These are phyloP conservation scores for Podospora australis DNA, from an alignment of 495 filamentous ascomycete genomes.

Conservation along the genomic window DNA sequence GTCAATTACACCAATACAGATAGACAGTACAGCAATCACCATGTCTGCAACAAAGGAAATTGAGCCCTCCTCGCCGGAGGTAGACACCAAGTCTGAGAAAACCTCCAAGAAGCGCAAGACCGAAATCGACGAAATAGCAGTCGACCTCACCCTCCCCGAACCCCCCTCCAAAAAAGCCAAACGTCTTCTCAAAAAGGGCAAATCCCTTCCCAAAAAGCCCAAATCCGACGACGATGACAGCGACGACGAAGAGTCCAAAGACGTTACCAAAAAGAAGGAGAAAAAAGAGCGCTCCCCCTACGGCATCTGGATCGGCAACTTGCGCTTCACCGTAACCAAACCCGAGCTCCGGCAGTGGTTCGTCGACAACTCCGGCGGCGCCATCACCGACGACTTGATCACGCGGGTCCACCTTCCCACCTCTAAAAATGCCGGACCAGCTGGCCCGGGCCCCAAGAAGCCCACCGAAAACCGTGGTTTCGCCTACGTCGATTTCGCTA, in stretches of 20 bases:
- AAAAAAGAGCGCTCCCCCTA: conserved; percentile 63
- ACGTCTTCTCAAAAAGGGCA: conserved; percentile 73
- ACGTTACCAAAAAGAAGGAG: conserved; percentile 29
- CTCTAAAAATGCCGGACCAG: conserved; percentile 26
- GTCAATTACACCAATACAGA: not conserved
- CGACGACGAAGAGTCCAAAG: conserved; percentile 25
- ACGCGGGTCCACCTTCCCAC: conserved; percentile 77
- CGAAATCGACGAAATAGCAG: conserved; percentile 68
- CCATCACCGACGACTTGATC: conserved; percentile 61
- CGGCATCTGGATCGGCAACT: conserved; percentile 94
- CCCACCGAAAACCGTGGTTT: conserved; percentile 67
- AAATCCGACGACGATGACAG: conserved; percentile 37
- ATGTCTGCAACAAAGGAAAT: conserved; percentile 11
- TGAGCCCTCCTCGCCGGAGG: conserved; percentile 8
- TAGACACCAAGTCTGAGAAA: conserved; percentile 2
- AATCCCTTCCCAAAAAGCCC: conserved; percentile 39
- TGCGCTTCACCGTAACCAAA: conserved; percentile 71
- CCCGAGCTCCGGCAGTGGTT: conserved; percentile 69
- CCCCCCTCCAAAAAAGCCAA: conserved; percentile 89
- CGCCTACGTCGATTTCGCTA: conserved; percentile 89
- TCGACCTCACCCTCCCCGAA: conserved; percentile 80
- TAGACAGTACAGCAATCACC: too few relatives aligned
- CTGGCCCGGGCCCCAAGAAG: conserved; percentile 23
- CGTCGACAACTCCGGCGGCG: conserved; percentile 53
- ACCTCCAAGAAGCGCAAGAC: conserved; percentile 65